These are phyloP conservation scores for Anthracocystis walkeri DNA, from an alignment of 1,284 basidiomycete genomes.

Conservation along the genomic window DNA sequence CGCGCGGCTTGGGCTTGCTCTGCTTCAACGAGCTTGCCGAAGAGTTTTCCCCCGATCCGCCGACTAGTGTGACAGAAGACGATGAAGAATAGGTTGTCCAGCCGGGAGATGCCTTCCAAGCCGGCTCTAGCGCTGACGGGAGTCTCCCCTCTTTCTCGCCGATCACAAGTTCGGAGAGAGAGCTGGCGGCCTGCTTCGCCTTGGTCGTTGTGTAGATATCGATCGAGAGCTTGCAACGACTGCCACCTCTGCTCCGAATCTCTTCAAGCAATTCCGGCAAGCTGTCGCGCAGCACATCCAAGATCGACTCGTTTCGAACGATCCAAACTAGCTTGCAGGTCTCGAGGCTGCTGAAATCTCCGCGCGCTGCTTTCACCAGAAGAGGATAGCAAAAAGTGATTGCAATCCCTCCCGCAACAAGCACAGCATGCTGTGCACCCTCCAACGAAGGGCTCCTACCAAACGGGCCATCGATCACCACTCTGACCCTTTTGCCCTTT, in stretches of 20 bases:
- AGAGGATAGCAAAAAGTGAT: slow-evolving; percentile 47
- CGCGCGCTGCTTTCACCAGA: slow-evolving; percentile 24
- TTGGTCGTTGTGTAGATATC: slow-evolving; percentile 25
- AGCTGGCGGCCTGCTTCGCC: background rate
- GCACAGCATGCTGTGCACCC: slow-evolving; percentile 10
- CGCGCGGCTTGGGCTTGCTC: background rate
- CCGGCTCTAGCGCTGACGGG: background rate
- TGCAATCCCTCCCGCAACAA: slow-evolving; percentile 49
- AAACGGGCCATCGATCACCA: slow-evolving; percentile 51
- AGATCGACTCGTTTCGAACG: slow-evolving; percentile 22
- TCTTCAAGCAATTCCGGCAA: slow-evolving; percentile 20
- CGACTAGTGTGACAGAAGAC: slow-evolving; percentile 5
- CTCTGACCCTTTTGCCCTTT: slow-evolving; percentile 18
- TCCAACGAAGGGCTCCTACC: slow-evolving; percentile 15
- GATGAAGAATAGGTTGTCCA: slow-evolving; percentile 3
- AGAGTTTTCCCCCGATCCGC: background rate
- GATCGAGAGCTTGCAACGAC: slow-evolving; percentile 18
- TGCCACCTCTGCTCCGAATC: slow-evolving; percentile 3
- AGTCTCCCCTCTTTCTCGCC: slow-evolving; percentile 1
- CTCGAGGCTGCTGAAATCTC: slow-evolving; percentile 12
- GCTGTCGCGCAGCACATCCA: slow-evolving; percentile 21
- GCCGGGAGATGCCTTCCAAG: background rate
- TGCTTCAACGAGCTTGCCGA: background rate
- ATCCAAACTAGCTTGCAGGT: slow-evolving; percentile 42
- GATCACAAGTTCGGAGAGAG: background rate